Evolutionary conservation across 441 rosid genomes (phyloP).

Genomic region (Bruguiera hainesii): DNA sequence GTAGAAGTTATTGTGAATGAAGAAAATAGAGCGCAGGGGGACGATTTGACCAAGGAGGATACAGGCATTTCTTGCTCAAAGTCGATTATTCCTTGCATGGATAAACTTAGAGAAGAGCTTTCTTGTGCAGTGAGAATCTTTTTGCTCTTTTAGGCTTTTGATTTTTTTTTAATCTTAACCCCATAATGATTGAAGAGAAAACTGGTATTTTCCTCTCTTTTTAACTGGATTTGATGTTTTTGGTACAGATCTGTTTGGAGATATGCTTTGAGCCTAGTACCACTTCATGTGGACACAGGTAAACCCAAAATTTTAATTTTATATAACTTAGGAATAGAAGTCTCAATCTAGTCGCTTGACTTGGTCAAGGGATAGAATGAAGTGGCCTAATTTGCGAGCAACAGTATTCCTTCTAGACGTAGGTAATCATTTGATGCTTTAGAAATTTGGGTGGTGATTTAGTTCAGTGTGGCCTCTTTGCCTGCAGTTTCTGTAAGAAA

Average conservation of each 20-base stretch:
- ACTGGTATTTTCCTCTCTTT: conserved; percentile 5
- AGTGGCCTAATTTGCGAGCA: too few species aligned
- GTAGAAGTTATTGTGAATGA: conserved; percentile 19
- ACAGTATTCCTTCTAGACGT: too few species aligned
- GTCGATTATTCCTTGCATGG: conserved; percentile 52
- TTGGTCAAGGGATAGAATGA: too few species aligned
- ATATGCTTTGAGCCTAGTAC: conserved; percentile 96
- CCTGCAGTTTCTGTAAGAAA: conserved; percentile 78
- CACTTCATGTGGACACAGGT: conserved; percentile 98
- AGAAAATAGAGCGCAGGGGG: conserved; percentile 28
- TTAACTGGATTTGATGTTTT: neutral
- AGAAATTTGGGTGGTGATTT: neutral
- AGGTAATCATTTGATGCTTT: too few species aligned
- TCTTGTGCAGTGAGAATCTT: conserved; percentile 79
- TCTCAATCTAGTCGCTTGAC: neutral
- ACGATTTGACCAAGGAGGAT: conserved; percentile 26
- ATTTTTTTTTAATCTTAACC: neutral
- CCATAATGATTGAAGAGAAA: neutral
- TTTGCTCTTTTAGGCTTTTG: neutral
- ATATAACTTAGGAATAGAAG: neutral
- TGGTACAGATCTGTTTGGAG: conserved; percentile 79
- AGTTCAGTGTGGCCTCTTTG: neutral
- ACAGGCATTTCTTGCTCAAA: conserved; percentile 30
- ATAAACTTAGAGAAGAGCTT: conserved; percentile 83
- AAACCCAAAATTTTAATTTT: conserved; percentile 7